phyloP scores from a whole-genome alignment of 2,329 filamentous ascomycete species.

The Pestalotiopsis sp. region DNA sequence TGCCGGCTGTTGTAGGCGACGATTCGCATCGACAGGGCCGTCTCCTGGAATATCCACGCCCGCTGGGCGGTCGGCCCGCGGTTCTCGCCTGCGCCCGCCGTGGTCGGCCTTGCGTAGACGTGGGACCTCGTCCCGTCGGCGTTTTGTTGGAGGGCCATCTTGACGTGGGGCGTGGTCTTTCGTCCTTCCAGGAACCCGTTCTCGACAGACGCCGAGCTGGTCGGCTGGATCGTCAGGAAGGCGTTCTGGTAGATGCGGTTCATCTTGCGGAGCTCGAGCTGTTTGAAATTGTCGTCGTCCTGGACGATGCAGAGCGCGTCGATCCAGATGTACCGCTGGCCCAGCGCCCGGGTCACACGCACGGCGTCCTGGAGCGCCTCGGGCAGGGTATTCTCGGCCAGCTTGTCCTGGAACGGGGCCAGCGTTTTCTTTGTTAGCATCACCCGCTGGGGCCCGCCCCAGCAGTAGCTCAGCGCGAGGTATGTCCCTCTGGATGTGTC shows the following conservation, averaged over 20 bases:
- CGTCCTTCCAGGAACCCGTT: not conserved
- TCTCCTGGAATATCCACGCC: not conserved
- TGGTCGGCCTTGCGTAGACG: not conserved
- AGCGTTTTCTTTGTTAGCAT: not conserved
- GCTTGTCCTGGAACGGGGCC: not conserved
- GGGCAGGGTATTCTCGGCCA: not conserved
- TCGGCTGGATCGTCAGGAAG: not conserved
- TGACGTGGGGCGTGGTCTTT: not conserved
- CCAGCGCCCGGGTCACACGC: conserved; percentile 9
- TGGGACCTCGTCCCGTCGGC: not conserved
- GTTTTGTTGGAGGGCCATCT: not conserved
- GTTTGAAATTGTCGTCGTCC: conserved; percentile 13
- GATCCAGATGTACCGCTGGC: conserved; percentile 16
- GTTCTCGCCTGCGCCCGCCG: not conserved
- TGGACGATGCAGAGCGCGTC: conserved; percentile 19
- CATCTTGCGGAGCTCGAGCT: conserved; percentile 16
- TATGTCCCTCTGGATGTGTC: not conserved
- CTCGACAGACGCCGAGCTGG: not conserved
- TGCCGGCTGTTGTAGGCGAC: not conserved
- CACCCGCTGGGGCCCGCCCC: not conserved
- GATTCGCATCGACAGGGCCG: not conserved
- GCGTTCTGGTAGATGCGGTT: conserved; percentile 6
- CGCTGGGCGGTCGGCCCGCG: not conserved
- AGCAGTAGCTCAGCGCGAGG: not conserved
- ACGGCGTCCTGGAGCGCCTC: conserved; percentile 13